Evolutionary conservation across 2,329 filamentous ascomycete genomes (phyloP), one percentile per base, ranked within the genome.

Genomic region (Calonectria henricotiae): DNA sequence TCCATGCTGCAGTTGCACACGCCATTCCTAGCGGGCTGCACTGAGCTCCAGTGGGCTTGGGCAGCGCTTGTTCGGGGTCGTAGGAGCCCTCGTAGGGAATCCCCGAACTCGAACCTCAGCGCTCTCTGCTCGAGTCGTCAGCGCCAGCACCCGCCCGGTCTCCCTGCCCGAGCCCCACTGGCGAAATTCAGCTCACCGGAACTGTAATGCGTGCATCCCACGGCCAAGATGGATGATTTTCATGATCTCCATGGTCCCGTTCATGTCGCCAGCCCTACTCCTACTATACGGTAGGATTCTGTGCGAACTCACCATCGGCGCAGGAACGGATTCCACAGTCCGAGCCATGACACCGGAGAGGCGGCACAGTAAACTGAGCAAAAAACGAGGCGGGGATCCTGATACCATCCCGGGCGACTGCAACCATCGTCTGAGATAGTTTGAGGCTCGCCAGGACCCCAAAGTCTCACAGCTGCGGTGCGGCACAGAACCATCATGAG

Each of bases 41-140:
- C 64, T 61, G 67, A 54, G 32, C 62, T 62, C 46, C 41, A 69
- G 67, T 54, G 62, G 62, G 55, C 54, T 51, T 44, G 32, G 51
- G 51, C 62, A 30, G 44, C 37, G 39, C 15, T 12, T 54, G 30
- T 17, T 35, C n/a, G 15, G 43, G 30, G n/a, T 27, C 15, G 41
- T 61, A 51, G 37, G 54, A 44, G 30, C 43, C 30, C 6, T 30
- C 30, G 41, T 66, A 61, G 44, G 62, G 54, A 20, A 20, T 46
- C 30, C 37, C 62, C 55, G 62, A 62, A 46, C 62, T 55, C 39
- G n/a, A 44, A 37, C 17, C 51, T 54, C 62, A 69, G 67, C 37
- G 62, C 67, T 46, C 54, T 37, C 54, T 39, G 44, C 23, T 20
- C 35, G 17, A 37, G 43, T 63, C 44, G 61, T 51, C 43, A 63